Percentiles rank a stretch among this genome's conserved stretches.
Evolutionary conservation across 331 rosid species (phyloP).

Genomic region (Rosa hybrid): DNA sequence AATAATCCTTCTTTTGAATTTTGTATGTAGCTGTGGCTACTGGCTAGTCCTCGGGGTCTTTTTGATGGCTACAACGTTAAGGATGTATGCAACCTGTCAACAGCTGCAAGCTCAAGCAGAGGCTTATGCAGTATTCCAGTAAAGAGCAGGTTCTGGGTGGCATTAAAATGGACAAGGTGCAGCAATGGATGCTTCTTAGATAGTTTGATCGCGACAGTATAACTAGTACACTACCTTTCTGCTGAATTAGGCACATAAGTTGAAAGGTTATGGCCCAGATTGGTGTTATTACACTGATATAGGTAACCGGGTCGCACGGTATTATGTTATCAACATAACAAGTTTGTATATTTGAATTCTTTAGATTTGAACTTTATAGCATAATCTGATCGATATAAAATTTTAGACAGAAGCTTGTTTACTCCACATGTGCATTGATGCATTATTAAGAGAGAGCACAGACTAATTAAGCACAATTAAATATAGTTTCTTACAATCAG

Average conservation of each 20-base stretch:
- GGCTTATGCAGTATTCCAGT: conserved; percentile 85
- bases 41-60: conserved; percentile 97
- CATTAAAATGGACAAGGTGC: conserved; percentile 55
- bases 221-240: neutral
- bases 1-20: neutral
- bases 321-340: neutral
- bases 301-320: conserved; percentile 20
- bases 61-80: conserved; percentile 85
- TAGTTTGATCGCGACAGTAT: conserved; percentile 33
- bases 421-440: neutral
- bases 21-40: conserved; percentile 75
- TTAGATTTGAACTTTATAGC: neutral
- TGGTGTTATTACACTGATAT: conserved; percentile 47
- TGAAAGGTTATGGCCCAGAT: conserved; percentile 20
- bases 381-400: neutral
- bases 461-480: too few species aligned
- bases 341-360: neutral
- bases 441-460: neutral
- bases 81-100: conserved; percentile 97
- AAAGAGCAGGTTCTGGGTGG: conserved; percentile 59
- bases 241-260: conserved; percentile 10
- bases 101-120: conserved; percentile 97
- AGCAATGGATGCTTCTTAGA: conserved; percentile 50
- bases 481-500: too few species aligned
- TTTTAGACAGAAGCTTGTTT: neutral